Evolutionary conservation across 805 yeast genomes (phyloP).

Genomic region (Candida sakaeoensis): DNA sequence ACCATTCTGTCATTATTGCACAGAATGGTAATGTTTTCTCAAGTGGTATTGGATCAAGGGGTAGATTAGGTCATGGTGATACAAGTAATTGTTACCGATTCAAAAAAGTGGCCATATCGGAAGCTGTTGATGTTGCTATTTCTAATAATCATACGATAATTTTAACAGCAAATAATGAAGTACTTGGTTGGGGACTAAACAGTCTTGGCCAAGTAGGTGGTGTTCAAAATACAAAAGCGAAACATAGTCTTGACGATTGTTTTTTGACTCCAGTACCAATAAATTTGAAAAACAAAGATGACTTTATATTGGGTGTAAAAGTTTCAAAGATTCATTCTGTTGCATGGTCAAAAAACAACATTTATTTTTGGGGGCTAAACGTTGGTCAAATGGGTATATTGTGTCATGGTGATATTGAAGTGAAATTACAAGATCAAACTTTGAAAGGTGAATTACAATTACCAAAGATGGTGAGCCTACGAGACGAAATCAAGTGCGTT

Average conservation of each 20-base stretch:
- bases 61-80: constrained; percentile 61
- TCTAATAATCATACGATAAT: constrained; percentile 70
- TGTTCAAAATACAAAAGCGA: constrained; percentile 16
- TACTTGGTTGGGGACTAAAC: constrained; percentile 81
- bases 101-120: constrained; percentile 29
- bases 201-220: constrained; percentile 73
- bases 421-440: constrained; percentile 23
- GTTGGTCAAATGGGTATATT: constrained; percentile 75
- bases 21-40: constrained; percentile 51
- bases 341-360: constrained; percentile 46
- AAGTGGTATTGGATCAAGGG: constrained; percentile 67
- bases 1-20: constrained; percentile 62
- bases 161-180: constrained; percentile 46
- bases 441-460: constrained; percentile 36
- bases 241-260: constrained; percentile 25
- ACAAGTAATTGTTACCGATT: constrained; percentile 39
- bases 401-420: constrained; percentile 18
- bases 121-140: constrained; percentile 33
- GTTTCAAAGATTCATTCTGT: constrained; percentile 71
- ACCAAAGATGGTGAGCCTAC: constrained; percentile 41
- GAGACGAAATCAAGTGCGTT: constrained; percentile 52
- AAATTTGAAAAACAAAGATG: constrained; percentile 30
- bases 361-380: constrained; percentile 75
- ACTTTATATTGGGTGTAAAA: constrained; percentile 41
- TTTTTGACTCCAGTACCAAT: constrained; percentile 40